Conservation (phyloP, 2,329 filamentous ascomycete genomes). For the Allantophomopsis cytisporea region DNA sequence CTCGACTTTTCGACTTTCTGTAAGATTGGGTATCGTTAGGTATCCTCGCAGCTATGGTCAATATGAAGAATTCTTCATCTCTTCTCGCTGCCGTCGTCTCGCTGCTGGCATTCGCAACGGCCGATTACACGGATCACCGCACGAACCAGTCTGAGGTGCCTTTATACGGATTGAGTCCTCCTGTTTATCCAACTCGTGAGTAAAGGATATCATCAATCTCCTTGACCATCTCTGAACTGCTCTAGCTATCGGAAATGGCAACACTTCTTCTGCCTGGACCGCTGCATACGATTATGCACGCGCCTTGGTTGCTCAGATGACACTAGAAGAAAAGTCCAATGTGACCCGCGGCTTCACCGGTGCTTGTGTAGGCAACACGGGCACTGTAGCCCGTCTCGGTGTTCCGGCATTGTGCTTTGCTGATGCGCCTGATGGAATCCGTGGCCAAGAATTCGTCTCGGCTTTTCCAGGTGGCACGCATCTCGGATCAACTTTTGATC, state of each 20-base stretch:
- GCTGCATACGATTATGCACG: conserved; percentile 57
- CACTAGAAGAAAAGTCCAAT: conserved; percentile 57
- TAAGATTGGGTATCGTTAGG: too few relatives aligned
- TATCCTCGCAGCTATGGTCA: too few relatives aligned
- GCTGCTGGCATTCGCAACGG: too few relatives aligned
- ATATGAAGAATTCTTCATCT: too few relatives aligned
- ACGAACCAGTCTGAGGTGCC: too few relatives aligned
- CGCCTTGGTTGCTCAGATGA: conserved; percentile 56
- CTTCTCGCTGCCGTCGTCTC: too few relatives aligned
- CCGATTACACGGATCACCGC: too few relatives aligned
- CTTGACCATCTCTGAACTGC: too few relatives aligned
- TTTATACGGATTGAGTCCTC: too few relatives aligned
- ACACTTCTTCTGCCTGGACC: conserved; percentile 32
- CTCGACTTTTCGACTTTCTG: too few relatives aligned
- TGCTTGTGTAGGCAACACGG: conserved; percentile 11
- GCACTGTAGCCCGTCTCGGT: conserved; percentile 10
- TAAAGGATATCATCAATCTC: too few relatives aligned
- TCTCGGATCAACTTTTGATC: conserved; percentile 60
- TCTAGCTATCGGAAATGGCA: conserved; percentile 7
- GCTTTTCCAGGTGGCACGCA: conserved; percentile 53
- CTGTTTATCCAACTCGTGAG: too few relatives aligned
- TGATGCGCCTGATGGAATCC: conserved; percentile 11
- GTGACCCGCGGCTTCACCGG: conserved; percentile 7
- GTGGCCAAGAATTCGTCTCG: conserved; percentile 40
- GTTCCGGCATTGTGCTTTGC: conserved; percentile 14